Base-by-base conservation (phyloP, 768 basidiomycete genomes). In the Mrakia gelida region DNA sequence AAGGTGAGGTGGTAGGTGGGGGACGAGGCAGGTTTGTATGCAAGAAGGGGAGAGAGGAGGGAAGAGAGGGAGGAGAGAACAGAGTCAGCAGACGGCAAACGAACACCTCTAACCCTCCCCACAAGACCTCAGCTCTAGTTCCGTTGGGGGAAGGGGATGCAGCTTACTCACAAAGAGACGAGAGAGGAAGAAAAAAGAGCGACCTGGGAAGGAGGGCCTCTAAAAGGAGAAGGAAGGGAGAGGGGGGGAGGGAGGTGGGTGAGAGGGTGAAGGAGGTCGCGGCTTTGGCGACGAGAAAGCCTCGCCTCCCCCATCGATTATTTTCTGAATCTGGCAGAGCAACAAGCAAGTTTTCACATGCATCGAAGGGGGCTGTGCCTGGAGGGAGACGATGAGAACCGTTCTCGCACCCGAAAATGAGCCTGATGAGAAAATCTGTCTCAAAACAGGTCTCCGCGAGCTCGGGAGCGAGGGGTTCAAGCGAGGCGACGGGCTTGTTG, bases 41-140 rank as follows among this genome's bases (percentile, higher is more conserved):
- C 43, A 32, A n/a, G 13, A 49, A 28, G 71, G 45, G 10, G 70
- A 26, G 45, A 28, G 28, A 56, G 32, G 71, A 15, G 28, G 59
- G 59, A 8, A 26, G 59, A 10, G 59, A 28, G n/a, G n/a, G 13
- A 49, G n/a, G 52, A 23, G 71, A 54, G 49, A 43, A 43, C 43
- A 72, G 52, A 72, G 71, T 30, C 71, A 72, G 71, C 70, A 45
- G 65, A 67, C 65, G 30, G 65, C 28, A 34, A 41, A n/a, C 26
- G 26, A 38, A 34, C 38, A 41, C 38, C 34, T 26, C 21, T 38
- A 15, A 0, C 2, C 9, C 67, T 41, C 5, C 26, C 21, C 34
- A 23, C 67, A 13, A 41, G 26, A 18, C 26, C 63, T 6, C 30
- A 38, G 16, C 5, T 11, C 65, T 13, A 15, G 28, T 70, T 41